phyloP scores from a whole-genome alignment of 306 rosid species.

The Alnus rubra region DNA sequence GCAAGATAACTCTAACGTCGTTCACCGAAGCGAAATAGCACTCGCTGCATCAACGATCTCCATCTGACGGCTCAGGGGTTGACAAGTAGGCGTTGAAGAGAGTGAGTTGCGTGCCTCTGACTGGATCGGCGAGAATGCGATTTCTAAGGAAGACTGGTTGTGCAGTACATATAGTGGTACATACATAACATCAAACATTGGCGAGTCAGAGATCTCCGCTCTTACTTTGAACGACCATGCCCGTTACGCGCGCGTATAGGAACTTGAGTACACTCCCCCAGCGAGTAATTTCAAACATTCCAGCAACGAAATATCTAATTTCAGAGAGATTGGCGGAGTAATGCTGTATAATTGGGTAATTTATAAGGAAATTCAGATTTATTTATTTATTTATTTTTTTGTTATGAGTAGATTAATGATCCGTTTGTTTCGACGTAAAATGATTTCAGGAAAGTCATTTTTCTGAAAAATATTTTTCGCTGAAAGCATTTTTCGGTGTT shows the following conservation, averaged over 20 bases:
- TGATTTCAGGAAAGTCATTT: too few relatives aligned
- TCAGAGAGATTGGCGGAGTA: too few relatives aligned
- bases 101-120: background rate
- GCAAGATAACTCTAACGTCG: constrained; percentile 21
- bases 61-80: background rate
- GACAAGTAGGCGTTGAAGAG: background rate
- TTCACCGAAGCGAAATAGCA: constrained; percentile 11
- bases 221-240: background rate
- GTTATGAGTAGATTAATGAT: too few relatives aligned
- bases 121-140: background rate
- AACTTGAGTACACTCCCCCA: too few relatives aligned
- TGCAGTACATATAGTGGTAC: background rate
- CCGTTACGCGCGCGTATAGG: background rate
- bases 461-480: too few relatives aligned
- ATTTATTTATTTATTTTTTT: too few relatives aligned
- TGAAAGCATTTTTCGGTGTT: too few relatives aligned
- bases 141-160: background rate
- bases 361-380: too few relatives aligned
- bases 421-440: too few relatives aligned
- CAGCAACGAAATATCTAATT: too few relatives aligned
- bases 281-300: too few relatives aligned
- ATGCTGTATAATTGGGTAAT: too few relatives aligned
- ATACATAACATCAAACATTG: background rate
- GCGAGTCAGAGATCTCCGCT: constrained; percentile 9
- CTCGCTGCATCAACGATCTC: background rate